phyloP scores from a whole-genome alignment of 1,284 basidiomycete species.

The Anthracocystis walkeri region DNA sequence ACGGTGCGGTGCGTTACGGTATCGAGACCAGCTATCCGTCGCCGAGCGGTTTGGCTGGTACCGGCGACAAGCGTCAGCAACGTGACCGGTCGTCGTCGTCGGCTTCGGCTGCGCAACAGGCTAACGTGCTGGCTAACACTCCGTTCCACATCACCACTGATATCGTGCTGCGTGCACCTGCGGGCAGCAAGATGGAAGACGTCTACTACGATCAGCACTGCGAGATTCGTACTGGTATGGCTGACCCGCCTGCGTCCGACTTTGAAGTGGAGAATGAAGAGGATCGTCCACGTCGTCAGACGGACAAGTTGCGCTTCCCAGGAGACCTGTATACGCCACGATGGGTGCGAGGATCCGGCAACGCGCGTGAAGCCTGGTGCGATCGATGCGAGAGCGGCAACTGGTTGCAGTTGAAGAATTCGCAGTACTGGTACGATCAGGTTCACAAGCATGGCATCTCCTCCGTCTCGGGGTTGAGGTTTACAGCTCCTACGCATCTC shows the following conservation, averaged over 20 bases:
- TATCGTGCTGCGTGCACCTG: constrained; percentile 52
- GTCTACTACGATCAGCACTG: constrained; percentile 59
- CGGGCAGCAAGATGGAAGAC: constrained; percentile 54
- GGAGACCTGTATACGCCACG: constrained; percentile 59
- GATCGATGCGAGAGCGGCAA: constrained; percentile 56
- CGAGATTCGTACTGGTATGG: constrained; percentile 41
- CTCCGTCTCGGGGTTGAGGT: constrained; percentile 53
- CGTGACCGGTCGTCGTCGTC: constrained; percentile 40
- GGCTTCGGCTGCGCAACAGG: constrained; percentile 39
- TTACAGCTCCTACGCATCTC: constrained; percentile 54
- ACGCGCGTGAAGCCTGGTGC: constrained; percentile 59
- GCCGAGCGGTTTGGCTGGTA: constrained; percentile 33
- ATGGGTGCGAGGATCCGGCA: constrained; percentile 57
- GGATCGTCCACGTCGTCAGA: constrained; percentile 49
- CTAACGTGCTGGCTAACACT: constrained; percentile 46
- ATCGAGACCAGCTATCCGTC: constrained; percentile 28
- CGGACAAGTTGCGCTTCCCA: constrained; percentile 57
- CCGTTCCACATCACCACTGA: constrained; percentile 54
- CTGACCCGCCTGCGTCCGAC: constrained; percentile 47
- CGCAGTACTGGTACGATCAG: constrained; percentile 62
- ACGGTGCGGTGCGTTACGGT: constrained; percentile 29
- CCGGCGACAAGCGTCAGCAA: constrained; percentile 39
- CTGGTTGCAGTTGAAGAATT: constrained; percentile 61
- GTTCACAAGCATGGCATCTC: constrained; percentile 60
- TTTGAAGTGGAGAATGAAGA: constrained; percentile 53